Evolutionary conservation across 2,329 filamentous ascomycete species (phyloP), one percentile per base, ranked within the genome.

Genomic region (Exserohilum rostratum): DNA sequence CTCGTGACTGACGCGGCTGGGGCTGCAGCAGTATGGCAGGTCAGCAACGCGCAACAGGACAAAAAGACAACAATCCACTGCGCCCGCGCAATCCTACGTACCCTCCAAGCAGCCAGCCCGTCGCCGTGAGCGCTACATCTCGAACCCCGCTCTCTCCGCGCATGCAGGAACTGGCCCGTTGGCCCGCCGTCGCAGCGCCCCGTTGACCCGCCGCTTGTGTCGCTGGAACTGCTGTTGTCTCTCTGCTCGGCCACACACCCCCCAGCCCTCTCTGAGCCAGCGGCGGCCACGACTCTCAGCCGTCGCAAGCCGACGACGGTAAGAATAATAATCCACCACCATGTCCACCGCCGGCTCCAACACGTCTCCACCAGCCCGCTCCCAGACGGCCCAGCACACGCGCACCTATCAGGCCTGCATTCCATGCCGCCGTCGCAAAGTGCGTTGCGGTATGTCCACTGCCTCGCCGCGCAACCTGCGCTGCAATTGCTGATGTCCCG

Each of bases 371-470:
- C 64, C 64, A 25, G 50, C 60, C 35, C 47, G 53, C 30, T 47
- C 55, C 48, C 42, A 48, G 48, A 48, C 51, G n/a, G 51, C 52
- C 20, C 64, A 68, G 53, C 73, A 76, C 56, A 76, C 71, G 17
- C 67, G 74, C 46, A 76, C 72, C 37, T 77, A 76, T 57, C 69
- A 77, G 73, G 79, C 79, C 51, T 80, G 83, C 64, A 81, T 82
- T 49, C 80, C 81, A 20, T 86, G 84, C 68, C 77, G 83, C 27
- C 78, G 80, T 31, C 76, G 84, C 57, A 86, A 86, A 65, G 84
- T 75, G 67, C 80, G 83, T 47, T 86, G 84, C 72, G 83, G 86
- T 69, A 64, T 38, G 58, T 60, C 30, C 45, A 1, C 18, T 5
- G 6, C 17, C 12, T 33, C 34, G 31, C 25, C 33, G 72, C 29